These are phyloP conservation scores for Aureobasidium sp. DNA, from an alignment of 2,329 filamentous ascomycete genomes.

Conservation along the genomic window DNA sequence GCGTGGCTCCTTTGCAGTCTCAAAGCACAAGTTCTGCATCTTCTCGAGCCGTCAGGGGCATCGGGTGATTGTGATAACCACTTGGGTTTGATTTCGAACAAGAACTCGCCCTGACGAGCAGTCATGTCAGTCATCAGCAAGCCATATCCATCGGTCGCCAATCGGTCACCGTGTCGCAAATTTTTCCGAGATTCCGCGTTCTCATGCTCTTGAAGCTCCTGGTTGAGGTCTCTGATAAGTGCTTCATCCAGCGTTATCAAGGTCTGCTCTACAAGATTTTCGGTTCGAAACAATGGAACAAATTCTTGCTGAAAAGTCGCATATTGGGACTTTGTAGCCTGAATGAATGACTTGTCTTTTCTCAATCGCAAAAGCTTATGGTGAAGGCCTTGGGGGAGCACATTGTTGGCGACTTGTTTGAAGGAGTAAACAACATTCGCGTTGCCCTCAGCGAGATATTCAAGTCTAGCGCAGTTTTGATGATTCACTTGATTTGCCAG, in stretches of 20 bases:
- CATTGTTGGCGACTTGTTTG: slow-evolving; percentile 3
- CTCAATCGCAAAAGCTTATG: slow-evolving; percentile 27
- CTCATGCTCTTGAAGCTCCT: slow-evolving; percentile 18
- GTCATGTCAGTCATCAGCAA: slow-evolving; percentile 32
- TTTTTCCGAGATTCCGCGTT: slow-evolving; percentile 17
- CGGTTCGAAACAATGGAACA: slow-evolving; percentile 23
- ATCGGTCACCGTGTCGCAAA: slow-evolving; percentile 22
- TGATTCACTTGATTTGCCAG: background rate
- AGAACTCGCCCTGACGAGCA: slow-evolving; percentile 20
- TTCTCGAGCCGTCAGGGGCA: slow-evolving; percentile 32
- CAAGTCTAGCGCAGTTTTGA: slow-evolving; percentile 14
- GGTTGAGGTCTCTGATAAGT: slow-evolving; percentile 22
- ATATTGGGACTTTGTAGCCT: slow-evolving; percentile 24
- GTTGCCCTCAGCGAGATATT: slow-evolving; percentile 32
- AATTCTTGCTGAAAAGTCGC: slow-evolving; percentile 24
- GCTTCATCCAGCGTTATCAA: slow-evolving; percentile 22
- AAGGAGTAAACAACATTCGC: slow-evolving; percentile 32
- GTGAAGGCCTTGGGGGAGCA: slow-evolving; percentile 17
- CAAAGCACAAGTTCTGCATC: slow-evolving; percentile 42
- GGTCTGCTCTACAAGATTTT: slow-evolving; percentile 27
- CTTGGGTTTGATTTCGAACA: slow-evolving; percentile 41
- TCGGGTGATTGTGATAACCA: slow-evolving; percentile 42
- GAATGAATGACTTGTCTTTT: slow-evolving; percentile 27
- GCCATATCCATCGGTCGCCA: slow-evolving; percentile 25
- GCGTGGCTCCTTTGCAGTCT: slow-evolving; percentile 28